Evolutionary conservation across 2,329 filamentous ascomycete species (phyloP).

Genomic region (Aspergillus brasiliensis): DNA sequence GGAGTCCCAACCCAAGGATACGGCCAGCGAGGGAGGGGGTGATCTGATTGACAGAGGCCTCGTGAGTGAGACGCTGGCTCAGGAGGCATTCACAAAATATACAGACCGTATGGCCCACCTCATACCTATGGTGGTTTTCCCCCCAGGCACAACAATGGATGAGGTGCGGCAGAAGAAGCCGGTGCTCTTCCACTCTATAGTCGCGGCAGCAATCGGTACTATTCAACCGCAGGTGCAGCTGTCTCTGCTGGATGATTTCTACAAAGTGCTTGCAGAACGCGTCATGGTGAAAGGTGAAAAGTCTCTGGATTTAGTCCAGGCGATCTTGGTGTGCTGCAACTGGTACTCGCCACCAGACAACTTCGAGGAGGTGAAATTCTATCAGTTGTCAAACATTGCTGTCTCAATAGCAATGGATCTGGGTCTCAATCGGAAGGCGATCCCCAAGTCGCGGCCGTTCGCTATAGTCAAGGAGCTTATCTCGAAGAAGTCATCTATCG

Average conservation of each 20-base stretch:
- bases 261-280: slow-evolving; percentile 72
- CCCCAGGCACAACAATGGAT: slow-evolving; percentile 55
- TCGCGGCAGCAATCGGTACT: slow-evolving; percentile 56
- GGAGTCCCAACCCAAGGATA: slow-evolving; percentile 19
- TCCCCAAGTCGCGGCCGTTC: slow-evolving; percentile 34
- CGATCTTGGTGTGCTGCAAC: slow-evolving; percentile 71
- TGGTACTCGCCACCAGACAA: slow-evolving; percentile 86
- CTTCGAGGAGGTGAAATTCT: slow-evolving; percentile 86
- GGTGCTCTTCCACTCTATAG: slow-evolving; percentile 60
- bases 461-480: slow-evolving; percentile 43
- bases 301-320: slow-evolving; percentile 79
- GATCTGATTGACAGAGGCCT: slow-evolving; percentile 55
- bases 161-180: slow-evolving; percentile 61
- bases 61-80: slow-evolving; percentile 54
- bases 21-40: slow-evolving; percentile 33
- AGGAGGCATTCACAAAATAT: slow-evolving; percentile 61
- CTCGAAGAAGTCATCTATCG: slow-evolving; percentile 36
- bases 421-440: slow-evolving; percentile 66
- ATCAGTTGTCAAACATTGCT: slow-evolving; percentile 80
- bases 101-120: slow-evolving; percentile 56
- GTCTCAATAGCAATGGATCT: slow-evolving; percentile 82
- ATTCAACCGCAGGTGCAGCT: slow-evolving; percentile 61
- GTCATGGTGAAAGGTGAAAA: slow-evolving; percentile 77
- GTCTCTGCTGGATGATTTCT: slow-evolving; percentile 67
- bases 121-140: slow-evolving; percentile 62